Percentiles rank a stretch among this genome's conserved stretches.
Conservation (phyloP, 305 asterid species). For the Withania somnifera region DNA sequence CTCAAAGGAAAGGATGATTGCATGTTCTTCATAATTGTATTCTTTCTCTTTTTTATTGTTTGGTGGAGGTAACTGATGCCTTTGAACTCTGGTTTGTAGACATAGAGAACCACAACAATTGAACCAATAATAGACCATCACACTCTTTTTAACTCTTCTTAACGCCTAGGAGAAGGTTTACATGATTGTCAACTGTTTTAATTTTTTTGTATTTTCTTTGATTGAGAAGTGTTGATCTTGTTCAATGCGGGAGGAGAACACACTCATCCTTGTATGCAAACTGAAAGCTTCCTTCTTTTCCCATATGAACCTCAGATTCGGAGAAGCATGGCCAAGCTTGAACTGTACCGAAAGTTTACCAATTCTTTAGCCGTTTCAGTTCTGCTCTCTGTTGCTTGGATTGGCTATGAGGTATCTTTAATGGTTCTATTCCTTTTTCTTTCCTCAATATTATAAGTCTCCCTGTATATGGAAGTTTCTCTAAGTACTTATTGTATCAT, state of each 20-base stretch:
- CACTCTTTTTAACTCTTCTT: background rate
- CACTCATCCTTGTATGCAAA: background rate
- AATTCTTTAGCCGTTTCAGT: conserved; percentile 76
- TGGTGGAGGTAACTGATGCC: background rate
- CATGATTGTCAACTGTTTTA: background rate
- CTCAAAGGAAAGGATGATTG: background rate
- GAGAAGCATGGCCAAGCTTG: conserved; percentile 72
- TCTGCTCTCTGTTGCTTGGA: conserved; percentile 90
- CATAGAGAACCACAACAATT: background rate
- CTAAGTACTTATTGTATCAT: background rate
- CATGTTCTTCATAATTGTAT: background rate
- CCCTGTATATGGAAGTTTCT: background rate
- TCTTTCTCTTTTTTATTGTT: background rate
- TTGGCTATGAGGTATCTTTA: conserved; percentile 77
- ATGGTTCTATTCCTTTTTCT: background rate
- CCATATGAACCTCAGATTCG: conserved; percentile 45
- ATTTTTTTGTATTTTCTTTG: background rate
- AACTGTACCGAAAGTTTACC: conserved; percentile 53
- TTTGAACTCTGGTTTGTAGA: background rate
- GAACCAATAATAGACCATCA: background rate
- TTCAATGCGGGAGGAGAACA: background rate
- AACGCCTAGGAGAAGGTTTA: background rate
- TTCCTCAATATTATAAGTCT: background rate
- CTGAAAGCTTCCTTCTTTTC: conserved; percentile 1
- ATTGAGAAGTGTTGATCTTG: background rate